Percentiles rank a stretch among this genome's conserved stretches.
These are phyloP conservation scores for Drosera capensis DNA, from an alignment of 148 eudicot genomes.

Conservation along the genomic window DNA sequence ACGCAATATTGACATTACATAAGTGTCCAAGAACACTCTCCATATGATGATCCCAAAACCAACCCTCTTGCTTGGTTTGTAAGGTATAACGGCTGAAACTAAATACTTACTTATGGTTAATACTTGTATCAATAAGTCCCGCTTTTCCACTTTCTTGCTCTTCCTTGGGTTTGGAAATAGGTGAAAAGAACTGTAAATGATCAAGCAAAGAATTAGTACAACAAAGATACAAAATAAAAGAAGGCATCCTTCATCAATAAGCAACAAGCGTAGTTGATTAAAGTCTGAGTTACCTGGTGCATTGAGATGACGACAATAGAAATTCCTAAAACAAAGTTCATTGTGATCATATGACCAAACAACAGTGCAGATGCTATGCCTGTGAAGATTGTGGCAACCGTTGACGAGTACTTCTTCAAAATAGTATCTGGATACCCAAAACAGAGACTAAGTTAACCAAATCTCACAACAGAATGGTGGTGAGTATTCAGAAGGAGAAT, in stretches of 20 bases:
- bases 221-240: slow-evolving; percentile 4
- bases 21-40: too few species aligned
- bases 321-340: slow-evolving; percentile 82
- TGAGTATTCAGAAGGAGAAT: background rate
- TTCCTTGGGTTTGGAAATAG: slow-evolving; percentile 79
- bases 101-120: slow-evolving; percentile 32
- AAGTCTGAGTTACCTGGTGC: slow-evolving; percentile 71
- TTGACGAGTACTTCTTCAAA: slow-evolving; percentile 90
- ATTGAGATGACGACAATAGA: slow-evolving; percentile 96
- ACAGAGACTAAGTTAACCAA: background rate
- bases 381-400: slow-evolving; percentile 85
- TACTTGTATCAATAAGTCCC: slow-evolving; percentile 36
- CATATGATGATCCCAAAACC: too few species aligned
- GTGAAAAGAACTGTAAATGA: slow-evolving; percentile 72
- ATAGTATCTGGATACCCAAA: slow-evolving; percentile 52
- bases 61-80: too few species aligned
- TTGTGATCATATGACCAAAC: slow-evolving; percentile 84
- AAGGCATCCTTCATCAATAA: background rate
- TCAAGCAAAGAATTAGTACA: slow-evolving; percentile 12
- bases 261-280: background rate
- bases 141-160: slow-evolving; percentile 43
- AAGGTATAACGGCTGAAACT: background rate
- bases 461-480: background rate
- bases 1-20: too few species aligned
- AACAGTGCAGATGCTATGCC: slow-evolving; percentile 88